These are phyloP conservation scores for Jacaranda copaia DNA, from an alignment of 257 asterid species.

Conservation along the genomic window DNA sequence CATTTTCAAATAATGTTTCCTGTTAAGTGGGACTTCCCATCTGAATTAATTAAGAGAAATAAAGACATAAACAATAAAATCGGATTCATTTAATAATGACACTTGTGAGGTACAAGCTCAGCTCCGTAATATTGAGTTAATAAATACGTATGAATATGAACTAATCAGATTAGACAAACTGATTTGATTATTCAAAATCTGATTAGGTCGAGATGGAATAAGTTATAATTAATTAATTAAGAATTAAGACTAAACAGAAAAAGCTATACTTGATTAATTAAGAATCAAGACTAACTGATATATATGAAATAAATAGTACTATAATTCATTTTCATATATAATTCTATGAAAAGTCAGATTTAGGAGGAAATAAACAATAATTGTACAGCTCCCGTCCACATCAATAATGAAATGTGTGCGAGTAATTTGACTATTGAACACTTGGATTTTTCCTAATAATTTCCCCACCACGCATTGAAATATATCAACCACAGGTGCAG, in stretches of 20 bases:
- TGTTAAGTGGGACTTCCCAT: no score
- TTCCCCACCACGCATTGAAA: not conserved
- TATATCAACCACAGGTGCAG: not conserved
- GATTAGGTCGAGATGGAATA: not conserved
- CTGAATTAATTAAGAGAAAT: no score
- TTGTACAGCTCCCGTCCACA: not conserved
- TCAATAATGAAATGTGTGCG: conserved; percentile 8
- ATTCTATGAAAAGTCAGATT: conserved; percentile 18
- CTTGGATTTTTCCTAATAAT: not conserved
- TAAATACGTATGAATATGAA: no score
- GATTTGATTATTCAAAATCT: not conserved
- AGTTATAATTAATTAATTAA: not conserved
- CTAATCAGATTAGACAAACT: not conserved
- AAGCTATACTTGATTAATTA: not conserved
- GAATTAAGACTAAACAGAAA: not conserved
- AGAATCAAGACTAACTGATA: not conserved
- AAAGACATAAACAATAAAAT: no score
- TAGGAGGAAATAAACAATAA: not conserved
- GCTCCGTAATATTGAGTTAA: no score
- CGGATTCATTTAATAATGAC: no score
- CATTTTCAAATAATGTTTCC: no score
- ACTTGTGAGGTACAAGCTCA: no score
- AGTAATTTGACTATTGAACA: not conserved
- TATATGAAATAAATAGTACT: no score
- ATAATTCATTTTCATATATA: not conserved